phyloP scores from a whole-genome alignment of 805 yeast species.

The Yamadazyma akitaensis region DNA sequence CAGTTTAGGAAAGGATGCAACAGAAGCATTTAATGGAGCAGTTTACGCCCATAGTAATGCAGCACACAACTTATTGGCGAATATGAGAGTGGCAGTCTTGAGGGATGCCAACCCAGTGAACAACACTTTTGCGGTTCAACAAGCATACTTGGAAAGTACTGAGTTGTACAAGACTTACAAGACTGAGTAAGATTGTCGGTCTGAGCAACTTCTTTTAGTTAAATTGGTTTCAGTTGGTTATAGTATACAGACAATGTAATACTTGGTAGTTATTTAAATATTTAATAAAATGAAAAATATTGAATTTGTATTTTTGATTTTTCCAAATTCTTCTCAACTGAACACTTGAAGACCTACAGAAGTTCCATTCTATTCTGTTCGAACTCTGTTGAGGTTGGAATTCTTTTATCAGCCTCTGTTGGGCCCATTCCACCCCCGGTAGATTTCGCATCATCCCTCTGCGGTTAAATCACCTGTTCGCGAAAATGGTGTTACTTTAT shows the following conservation, averaged over 20 bases:
- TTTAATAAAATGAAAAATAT: no score
- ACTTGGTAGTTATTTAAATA: no score
- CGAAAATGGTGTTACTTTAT: slow-evolving; percentile 8
- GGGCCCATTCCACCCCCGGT: no score
- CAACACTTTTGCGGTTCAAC: slow-evolving; percentile 53
- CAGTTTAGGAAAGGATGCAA: slow-evolving; percentile 77
- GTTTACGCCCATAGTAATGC: slow-evolving; percentile 84
- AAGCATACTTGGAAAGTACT: slow-evolving; percentile 37
- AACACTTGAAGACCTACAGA: no score
- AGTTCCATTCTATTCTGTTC: no score
- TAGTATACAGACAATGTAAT: no score
- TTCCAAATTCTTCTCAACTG: no score
- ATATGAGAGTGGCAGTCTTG: slow-evolving; percentile 78
- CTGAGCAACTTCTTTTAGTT: neutral
- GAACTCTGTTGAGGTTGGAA: no score
- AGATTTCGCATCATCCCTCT: no score
- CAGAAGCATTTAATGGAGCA: slow-evolving; percentile 82
- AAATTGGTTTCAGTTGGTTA: neutral
- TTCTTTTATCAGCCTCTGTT: no score
- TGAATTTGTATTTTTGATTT: no score
- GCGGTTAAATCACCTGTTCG: neutral
- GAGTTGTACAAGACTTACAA: slow-evolving; percentile 5
- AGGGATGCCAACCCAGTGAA: slow-evolving; percentile 59
- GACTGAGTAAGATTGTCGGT: neutral
- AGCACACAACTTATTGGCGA: slow-evolving; percentile 77